phyloP scores from a whole-genome alignment of 2,329 filamentous ascomycete genomes.

The Immersiporthe knoxdaviesiana region DNA sequence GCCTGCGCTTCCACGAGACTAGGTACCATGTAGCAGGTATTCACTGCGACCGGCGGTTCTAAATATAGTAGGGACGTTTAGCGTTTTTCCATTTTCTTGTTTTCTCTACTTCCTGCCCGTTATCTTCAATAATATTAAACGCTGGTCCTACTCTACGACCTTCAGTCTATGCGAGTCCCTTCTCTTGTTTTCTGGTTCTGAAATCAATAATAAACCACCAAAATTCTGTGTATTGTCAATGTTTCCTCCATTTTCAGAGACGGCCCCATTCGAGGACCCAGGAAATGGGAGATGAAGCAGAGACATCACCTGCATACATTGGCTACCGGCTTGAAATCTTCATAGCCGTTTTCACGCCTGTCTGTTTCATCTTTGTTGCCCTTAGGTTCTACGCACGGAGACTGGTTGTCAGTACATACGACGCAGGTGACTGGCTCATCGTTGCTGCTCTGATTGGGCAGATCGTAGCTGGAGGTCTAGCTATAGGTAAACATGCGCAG shows the following conservation, averaged over 20 bases:
- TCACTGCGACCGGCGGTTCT: background rate
- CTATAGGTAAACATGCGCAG: background rate
- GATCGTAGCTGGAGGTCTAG: conserved; percentile 6
- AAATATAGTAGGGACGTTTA: background rate
- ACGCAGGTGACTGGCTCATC: conserved; percentile 6
- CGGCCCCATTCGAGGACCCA: background rate
- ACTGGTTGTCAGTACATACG: background rate
- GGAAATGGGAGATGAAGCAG: background rate
- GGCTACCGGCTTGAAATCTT: conserved; percentile 3
- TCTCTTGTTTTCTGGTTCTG: background rate
- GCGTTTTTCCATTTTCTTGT: background rate
- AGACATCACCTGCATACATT: background rate
- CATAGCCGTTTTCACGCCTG: background rate
- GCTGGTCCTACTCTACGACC: too few relatives aligned
- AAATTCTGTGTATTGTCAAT: background rate
- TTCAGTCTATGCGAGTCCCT: background rate
- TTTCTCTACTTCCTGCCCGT: background rate
- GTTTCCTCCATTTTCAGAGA: background rate
- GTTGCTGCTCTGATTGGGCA: background rate
- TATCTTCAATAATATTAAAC: too few relatives aligned
- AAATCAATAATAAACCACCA: background rate
- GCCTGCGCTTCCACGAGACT: background rate
- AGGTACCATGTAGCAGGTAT: too few relatives aligned
- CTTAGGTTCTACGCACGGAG: conserved; percentile 10
- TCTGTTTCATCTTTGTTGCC: background rate